A percentile compares a stretch with the other conserved stretches of the same genome.
These are phyloP conservation scores for Liriodendron chinense DNA, from an alignment of 164 flowering plant species.

Conservation along the genomic window DNA sequence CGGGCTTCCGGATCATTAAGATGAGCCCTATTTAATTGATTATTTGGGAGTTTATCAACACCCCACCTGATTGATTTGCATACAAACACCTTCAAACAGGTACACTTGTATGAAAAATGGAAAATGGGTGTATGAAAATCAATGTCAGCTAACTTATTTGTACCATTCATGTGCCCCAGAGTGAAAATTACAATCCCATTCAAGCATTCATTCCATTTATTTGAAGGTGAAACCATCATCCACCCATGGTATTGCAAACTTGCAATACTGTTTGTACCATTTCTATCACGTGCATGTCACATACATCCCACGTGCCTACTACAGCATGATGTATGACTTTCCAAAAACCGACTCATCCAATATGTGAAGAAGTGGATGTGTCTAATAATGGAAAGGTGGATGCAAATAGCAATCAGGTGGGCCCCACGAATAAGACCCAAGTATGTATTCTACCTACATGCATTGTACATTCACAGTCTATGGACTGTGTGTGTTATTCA, in stretches of 20 bases:
- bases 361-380: not conserved
- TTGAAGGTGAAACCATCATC: not conserved
- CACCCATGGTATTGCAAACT: not conserved
- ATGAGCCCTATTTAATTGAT: no score
- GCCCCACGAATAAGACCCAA: not conserved
- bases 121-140: not conserved
- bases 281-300: not conserved
- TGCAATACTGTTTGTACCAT: not conserved
- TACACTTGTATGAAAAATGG: not conserved
- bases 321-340: not conserved
- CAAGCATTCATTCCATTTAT: not conserved
- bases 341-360: not conserved
- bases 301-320: not conserved
- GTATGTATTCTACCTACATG: no score
- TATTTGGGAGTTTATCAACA: no score
- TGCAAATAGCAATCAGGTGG: not conserved
- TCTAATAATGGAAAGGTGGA: not conserved
- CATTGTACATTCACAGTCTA: no score
- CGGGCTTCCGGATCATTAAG: no score
- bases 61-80: no score
- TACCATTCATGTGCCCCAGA: not conserved
- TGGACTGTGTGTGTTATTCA: no score
- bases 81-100: not conserved
- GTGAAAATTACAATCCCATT: not conserved
- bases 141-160: not conserved